Evolutionary conservation across 495 filamentous ascomycete species (phyloP).

Genomic region (Podospora appendiculata): DNA sequence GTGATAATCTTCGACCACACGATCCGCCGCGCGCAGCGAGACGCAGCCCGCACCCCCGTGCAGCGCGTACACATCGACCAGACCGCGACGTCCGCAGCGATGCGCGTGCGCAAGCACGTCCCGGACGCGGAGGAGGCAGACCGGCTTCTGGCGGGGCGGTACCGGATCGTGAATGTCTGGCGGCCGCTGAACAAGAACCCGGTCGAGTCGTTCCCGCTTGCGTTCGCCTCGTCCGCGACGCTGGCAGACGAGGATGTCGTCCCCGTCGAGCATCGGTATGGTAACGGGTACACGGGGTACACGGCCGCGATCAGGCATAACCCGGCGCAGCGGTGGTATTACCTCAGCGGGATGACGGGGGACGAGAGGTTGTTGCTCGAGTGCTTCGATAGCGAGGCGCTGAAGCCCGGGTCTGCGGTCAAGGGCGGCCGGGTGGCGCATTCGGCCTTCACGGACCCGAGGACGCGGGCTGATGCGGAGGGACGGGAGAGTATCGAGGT

Average conservation of each 20-base stretch:
- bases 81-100: slow-evolving; percentile 51
- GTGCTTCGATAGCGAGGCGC: slow-evolving; percentile 64
- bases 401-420: slow-evolving; percentile 38
- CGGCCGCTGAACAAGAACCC: slow-evolving; percentile 62
- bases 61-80: slow-evolving; percentile 77
- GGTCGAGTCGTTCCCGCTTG: slow-evolving; percentile 62
- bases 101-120: slow-evolving; percentile 60
- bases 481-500: slow-evolving; percentile 81
- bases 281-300: slow-evolving; percentile 56
- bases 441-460: slow-evolving; percentile 70
- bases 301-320: slow-evolving; percentile 65
- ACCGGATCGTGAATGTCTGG: slow-evolving; percentile 87
- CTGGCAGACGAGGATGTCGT: slow-evolving; percentile 60
- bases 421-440: slow-evolving; percentile 66
- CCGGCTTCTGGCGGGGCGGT: slow-evolving; percentile 48
- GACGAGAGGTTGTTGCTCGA: slow-evolving; percentile 72
- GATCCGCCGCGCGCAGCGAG: slow-evolving; percentile 54
- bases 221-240: slow-evolving; percentile 55
- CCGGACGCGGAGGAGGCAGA: slow-evolving; percentile 42
- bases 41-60: slow-evolving; percentile 56
- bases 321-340: slow-evolving; percentile 60
- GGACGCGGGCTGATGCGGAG: slow-evolving; percentile 51
- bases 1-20: slow-evolving; percentile 85
- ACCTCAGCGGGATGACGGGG: slow-evolving; percentile 69
- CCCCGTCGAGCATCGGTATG: slow-evolving; percentile 67